Evolutionary conservation across 2,329 filamentous ascomycete species (phyloP), one percentile per base, ranked within the genome.

Genomic region (Paecilomyces sp.): DNA sequence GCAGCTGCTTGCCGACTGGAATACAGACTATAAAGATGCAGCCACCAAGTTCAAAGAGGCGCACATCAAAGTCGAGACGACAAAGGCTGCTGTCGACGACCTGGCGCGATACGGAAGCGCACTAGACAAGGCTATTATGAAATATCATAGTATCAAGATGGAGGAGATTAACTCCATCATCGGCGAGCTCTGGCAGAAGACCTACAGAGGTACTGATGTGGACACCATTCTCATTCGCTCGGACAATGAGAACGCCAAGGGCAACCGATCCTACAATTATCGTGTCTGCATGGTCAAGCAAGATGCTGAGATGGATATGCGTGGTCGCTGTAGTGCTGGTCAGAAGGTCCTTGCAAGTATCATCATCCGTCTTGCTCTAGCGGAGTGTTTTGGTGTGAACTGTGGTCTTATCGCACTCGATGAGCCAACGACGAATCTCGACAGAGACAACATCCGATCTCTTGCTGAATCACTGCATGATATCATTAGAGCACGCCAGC

Each of bases 291-390:
- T 99, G 94, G 87, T 96, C 67, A 99, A 99, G 79, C 89, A 93
- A 72, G 92, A 95, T 70, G 91, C 90, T 0, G 94, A 99, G 75
- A 96, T 99, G 92, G 94, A 99, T 78, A 99, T 99, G 94, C 91
- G 94, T 63, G 95, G 94, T 1, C 90, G 94, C 58, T 99, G 94
- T 81, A 95, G 90, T 66, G 94, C 94, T 1, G 94, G 94, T 3
- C 94, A 99, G 74, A 97, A 96, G 76, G 93, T 99, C 30, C 85
- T 99, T 30, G 94, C 94, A 3, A 92, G 88, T 75, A 99, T 99
- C 78, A 95, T 99, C 76, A 97, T 99, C 74, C 92, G 94, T 1
- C 85, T 99, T 30, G 94, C 95, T 12, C 84, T 99, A 54, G 94
- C 94, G 3, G 94, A 99, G 75, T 96, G 92, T 67, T 99, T 99